phyloP scores from a whole-genome alignment of 2,329 filamentous ascomycete species.

The Exophiala sp. region DNA sequence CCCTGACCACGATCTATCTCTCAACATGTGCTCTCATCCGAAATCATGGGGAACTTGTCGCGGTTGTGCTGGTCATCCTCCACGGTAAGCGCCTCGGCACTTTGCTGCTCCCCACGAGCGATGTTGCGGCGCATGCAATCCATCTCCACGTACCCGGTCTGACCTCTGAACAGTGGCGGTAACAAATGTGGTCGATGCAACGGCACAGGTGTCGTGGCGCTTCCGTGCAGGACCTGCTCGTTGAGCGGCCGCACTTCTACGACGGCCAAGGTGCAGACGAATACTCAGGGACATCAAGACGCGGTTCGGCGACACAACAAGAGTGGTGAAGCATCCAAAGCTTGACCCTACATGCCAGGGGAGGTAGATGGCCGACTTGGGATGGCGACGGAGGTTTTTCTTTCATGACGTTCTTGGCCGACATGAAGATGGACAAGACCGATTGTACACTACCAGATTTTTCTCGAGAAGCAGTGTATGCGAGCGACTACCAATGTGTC shows the following conservation, averaged over 20 bases:
- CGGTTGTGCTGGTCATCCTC: constrained; percentile 17
- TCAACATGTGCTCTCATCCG: constrained; percentile 17
- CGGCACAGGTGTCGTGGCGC: background rate
- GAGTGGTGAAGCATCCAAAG: constrained; percentile 1
- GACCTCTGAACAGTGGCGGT: background rate
- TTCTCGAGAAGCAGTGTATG: no score
- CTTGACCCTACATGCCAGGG: background rate
- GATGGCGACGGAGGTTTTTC: background rate
- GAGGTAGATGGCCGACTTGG: background rate
- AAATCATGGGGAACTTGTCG: constrained; percentile 11
- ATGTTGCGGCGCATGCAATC: background rate
- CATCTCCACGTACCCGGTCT: background rate
- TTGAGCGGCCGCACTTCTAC: background rate
- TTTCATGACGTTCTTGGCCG: background rate
- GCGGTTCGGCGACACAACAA: background rate
- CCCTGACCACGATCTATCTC: background rate
- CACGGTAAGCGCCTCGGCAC: constrained; percentile 9
- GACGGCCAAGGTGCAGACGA: background rate
- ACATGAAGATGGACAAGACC: background rate
- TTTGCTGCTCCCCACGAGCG: no score
- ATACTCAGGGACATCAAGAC: background rate
- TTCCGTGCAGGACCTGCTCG: constrained; percentile 1
- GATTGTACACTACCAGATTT: no score
- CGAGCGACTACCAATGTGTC: no score
- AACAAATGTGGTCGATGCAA: constrained; percentile 1